These are phyloP conservation scores for Ligustrum vulgare DNA, from an alignment of 257 asterid genomes.

Conservation along the genomic window DNA sequence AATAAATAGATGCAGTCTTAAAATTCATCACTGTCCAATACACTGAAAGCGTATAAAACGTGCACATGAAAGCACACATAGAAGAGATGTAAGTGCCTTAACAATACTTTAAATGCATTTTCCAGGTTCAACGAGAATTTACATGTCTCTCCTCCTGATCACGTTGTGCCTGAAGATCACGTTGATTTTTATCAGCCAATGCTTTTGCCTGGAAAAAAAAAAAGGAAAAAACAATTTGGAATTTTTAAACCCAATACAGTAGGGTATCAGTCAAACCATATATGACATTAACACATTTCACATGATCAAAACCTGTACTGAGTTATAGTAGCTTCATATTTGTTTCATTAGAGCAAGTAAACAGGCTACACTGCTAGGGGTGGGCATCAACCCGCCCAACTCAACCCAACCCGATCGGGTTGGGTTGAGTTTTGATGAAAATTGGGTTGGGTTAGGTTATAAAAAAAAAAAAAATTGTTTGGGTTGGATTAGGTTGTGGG, in stretches of 20 bases:
- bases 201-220: constrained; percentile 71
- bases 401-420: too few relatives aligned
- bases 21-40: neutral
- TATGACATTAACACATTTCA: neutral
- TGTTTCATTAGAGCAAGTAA: constrained; percentile 1
- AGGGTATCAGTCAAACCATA: constrained; percentile 1
- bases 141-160: constrained; percentile 91
- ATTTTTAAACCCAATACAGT: constrained; percentile 9
- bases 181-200: constrained; percentile 81
- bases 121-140: constrained; percentile 27
- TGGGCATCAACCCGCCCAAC: too few relatives aligned
- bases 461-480: too few relatives aligned
- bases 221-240: constrained; percentile 17
- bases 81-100: neutral
- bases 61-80: neutral
- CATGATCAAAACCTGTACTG: constrained; percentile 2
- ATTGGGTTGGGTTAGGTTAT: too few relatives aligned
- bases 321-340: constrained; percentile 16
- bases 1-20: neutral
- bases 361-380: constrained; percentile 1
- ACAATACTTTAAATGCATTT: neutral
- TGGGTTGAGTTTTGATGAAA: too few relatives aligned
- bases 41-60: neutral
- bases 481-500: too few relatives aligned
- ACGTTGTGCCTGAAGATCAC: constrained; percentile 71